Percentiles rank a stretch among this genome's conserved stretches.
Evolutionary conservation across 768 basidiomycete species (phyloP).

Genomic region (Boletus subcaerulescens): DNA sequence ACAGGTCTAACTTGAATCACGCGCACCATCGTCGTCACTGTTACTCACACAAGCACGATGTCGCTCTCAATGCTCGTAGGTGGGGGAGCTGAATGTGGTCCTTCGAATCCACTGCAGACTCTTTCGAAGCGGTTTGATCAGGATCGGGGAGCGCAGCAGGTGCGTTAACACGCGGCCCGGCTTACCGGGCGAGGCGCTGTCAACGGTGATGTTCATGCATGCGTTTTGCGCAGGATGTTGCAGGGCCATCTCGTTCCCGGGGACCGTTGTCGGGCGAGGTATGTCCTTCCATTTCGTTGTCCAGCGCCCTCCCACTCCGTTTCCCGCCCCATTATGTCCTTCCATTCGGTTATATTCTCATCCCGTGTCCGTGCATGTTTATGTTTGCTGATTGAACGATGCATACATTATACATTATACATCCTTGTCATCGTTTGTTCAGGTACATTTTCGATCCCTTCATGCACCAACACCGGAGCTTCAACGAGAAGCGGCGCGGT

Average conservation of each 20-base stretch:
- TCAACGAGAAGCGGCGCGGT: slow-evolving; percentile 66
- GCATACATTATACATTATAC: background rate
- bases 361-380: background rate
- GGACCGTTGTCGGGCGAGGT: slow-evolving; percentile 56
- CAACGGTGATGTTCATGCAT: slow-evolving; percentile 1
- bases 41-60: slow-evolving; percentile 40
- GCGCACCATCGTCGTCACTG: background rate
- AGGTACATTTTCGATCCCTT: slow-evolving; percentile 61
- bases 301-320: slow-evolving; percentile 8
- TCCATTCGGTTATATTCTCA: slow-evolving; percentile 5
- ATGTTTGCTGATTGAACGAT: background rate
- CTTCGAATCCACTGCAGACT: slow-evolving; percentile 76
- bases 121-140: slow-evolving; percentile 77
- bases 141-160: slow-evolving; percentile 79
- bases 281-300: slow-evolving; percentile 18
- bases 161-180: slow-evolving; percentile 30
- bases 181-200: background rate
- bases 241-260: slow-evolving; percentile 46
- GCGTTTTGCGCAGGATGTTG: slow-evolving; percentile 55
- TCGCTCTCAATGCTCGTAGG: slow-evolving; percentile 76
- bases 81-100: slow-evolving; percentile 72
- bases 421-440: background rate
- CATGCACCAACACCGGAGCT: slow-evolving; percentile 38
- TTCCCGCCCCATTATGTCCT: background rate
- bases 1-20: background rate